Conservation (phyloP, 139 green algal genomes). For the Eudorina sp. region DNA sequence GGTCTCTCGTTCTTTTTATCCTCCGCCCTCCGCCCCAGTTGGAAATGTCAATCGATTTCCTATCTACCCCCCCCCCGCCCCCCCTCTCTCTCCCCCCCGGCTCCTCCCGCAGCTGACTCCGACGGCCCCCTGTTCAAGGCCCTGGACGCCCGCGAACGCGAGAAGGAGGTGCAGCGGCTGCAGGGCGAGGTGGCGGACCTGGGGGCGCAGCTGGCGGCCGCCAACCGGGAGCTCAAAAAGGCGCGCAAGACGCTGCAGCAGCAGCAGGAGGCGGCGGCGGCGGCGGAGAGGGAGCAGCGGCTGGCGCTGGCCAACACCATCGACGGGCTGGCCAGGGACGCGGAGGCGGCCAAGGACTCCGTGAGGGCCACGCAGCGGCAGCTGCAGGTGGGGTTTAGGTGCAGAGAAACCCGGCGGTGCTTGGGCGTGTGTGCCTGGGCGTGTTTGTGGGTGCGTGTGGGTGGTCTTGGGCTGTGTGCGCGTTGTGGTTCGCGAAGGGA, state of each 20-base stretch:
- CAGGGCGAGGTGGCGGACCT: constrained; percentile 11
- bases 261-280: constrained; percentile 19
- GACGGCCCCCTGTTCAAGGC: constrained; percentile 48
- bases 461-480: neutral
- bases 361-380: neutral
- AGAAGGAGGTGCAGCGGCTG: constrained; percentile 46
- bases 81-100: no score
- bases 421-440: neutral
- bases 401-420: no score
- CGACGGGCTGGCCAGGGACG: constrained; percentile 4
- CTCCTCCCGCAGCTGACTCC: no score
- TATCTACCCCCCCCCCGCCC: no score
- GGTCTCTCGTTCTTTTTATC: no score
- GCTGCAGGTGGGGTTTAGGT: constrained; percentile 41
- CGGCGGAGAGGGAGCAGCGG: constrained; percentile 15
- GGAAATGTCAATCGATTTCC: no score
- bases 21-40: no score
- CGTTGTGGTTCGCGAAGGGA: neutral
- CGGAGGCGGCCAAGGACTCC: neutral
- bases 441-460: neutral
- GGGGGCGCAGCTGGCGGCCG: constrained; percentile 21
- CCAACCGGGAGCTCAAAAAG: constrained; percentile 4
- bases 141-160: constrained; percentile 38
- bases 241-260: constrained; percentile 18
- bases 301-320: neutral